These are phyloP conservation scores for Kwoniella sp. DNA, from an alignment of 768 basidiomycete species.

Conservation along the genomic window DNA sequence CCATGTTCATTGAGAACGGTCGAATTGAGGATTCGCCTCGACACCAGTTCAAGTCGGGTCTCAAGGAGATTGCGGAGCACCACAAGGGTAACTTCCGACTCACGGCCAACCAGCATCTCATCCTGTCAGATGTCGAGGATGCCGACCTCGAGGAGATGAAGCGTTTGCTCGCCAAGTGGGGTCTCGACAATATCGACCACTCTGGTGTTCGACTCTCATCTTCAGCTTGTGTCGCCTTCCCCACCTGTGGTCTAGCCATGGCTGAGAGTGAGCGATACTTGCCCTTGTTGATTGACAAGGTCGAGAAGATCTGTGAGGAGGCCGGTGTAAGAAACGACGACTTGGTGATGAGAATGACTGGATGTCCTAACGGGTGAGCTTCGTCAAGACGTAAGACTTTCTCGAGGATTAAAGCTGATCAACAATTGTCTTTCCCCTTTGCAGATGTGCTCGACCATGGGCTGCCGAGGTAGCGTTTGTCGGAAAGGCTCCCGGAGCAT, in stretches of 20 bases:
- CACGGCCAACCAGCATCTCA: conserved; percentile 91
- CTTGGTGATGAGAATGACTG: conserved; percentile 98
- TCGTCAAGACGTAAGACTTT: neutral
- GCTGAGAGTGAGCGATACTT: conserved; percentile 85
- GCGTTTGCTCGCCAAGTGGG: conserved; percentile 75
- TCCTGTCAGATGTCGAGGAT: conserved; percentile 78
- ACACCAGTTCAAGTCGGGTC: conserved; percentile 85
- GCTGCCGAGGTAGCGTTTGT: conserved; percentile 94
- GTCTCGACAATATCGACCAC: conserved; percentile 81
- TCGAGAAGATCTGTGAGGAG: conserved; percentile 92
- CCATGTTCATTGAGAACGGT: conserved; percentile 94
- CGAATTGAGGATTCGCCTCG: conserved; percentile 88
- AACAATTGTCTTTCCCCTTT: conserved; percentile 60
- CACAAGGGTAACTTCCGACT: conserved; percentile 93
- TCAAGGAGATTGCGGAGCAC: conserved; percentile 87
- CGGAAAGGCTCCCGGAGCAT: conserved; percentile 90
- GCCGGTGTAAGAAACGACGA: conserved; percentile 89
- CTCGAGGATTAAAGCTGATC: neutral
- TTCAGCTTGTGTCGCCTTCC: conserved; percentile 96
- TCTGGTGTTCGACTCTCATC: conserved; percentile 80
- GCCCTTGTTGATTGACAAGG: conserved; percentile 85
- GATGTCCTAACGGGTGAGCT: conserved; percentile 64
- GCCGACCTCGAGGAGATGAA: conserved; percentile 78
- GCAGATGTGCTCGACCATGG: conserved; percentile 76
- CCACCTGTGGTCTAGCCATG: conserved; percentile 82